Evolutionary conservation across 2,329 filamentous ascomycete genomes (phyloP), one percentile per base, ranked within the genome.

Genomic region (Aspergillus tamarii): DNA sequence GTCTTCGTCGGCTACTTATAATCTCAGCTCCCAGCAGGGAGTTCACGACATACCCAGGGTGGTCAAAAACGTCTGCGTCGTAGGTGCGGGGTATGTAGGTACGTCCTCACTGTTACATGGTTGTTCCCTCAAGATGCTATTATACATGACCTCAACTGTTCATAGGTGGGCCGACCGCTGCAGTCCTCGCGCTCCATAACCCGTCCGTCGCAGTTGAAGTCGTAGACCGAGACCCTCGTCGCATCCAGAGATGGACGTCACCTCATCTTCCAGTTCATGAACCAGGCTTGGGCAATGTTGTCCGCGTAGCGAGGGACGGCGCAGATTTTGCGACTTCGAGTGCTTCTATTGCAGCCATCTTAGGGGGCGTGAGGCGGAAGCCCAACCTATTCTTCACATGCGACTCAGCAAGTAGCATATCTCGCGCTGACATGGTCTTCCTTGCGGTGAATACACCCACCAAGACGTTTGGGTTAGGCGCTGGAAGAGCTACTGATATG

Each of bases 401-500:
- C 23, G 84, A 92, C 59, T 83, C 91, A 11, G 83, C 84, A 23
- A 81, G 78, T 66, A 83, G 82, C 64, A 90, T 94, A 64, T 76
- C 82, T 28, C 86, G 88, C 66, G 91, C 91, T 14, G 90, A 94
- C 72, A 79, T 94, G 52, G 85, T 94, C 62, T 86, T 94, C 64
- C 85, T 94, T 61, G 87, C 89, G 16, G 91, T 94, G 69, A 92
- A 93, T 76, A 94, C 91, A 0, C 91, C 91, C 2, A 93, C 91
- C 50, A 94, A 93, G 80, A 85, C 82, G 41, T 85, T 84, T 55
- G 91, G 91, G 60, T 80, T 87, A 26, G 91, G 91, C 55, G 88
- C 88, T 6, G 91, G 90, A 12, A 85, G 84, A 67, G 91, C 91
- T 0, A 90, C 90, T 19, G 90, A 94, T 70, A 87, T 94, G 80